phyloP scores from a whole-genome alignment of 768 basidiomycete genomes.

The Lactarius deliciosus region DNA sequence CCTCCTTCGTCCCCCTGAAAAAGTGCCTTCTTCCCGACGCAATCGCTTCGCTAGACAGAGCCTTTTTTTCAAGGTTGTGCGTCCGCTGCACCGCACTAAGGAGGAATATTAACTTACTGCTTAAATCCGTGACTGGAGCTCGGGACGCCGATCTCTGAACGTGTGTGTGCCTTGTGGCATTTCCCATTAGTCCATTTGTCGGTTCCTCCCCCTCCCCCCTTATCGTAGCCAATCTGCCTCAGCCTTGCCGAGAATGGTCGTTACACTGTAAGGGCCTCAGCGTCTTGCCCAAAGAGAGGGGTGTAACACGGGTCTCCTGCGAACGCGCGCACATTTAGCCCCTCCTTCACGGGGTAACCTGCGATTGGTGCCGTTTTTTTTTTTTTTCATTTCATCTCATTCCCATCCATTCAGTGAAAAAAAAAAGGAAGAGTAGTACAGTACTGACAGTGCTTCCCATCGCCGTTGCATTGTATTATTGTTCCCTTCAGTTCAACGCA shows the following conservation, averaged over 20 bases:
- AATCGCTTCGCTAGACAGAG: not conserved
- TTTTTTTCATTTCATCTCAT: not conserved
- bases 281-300: slow-evolving; percentile 13
- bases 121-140: slow-evolving; percentile 1
- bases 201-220: not conserved
- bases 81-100: not conserved
- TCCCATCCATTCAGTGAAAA: not conserved
- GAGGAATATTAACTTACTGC: not conserved
- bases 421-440: not conserved
- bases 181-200: not conserved
- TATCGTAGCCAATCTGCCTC: slow-evolving; percentile 23
- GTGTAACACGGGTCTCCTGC: not conserved
- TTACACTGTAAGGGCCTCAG: slow-evolving; percentile 4
- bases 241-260: slow-evolving; percentile 11
- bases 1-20: not conserved
- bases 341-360: slow-evolving; percentile 6
- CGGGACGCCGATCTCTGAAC: slow-evolving; percentile 16
- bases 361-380: not conserved
- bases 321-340: slow-evolving; percentile 1
- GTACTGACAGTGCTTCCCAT: not conserved
- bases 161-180: slow-evolving; percentile 4
- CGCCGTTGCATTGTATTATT: not conserved
- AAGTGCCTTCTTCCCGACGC: not conserved
- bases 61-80: not conserved
- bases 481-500: not conserved